phyloP scores from a whole-genome alignment of 768 basidiomycete genomes.

The Agrocybe praecox region DNA sequence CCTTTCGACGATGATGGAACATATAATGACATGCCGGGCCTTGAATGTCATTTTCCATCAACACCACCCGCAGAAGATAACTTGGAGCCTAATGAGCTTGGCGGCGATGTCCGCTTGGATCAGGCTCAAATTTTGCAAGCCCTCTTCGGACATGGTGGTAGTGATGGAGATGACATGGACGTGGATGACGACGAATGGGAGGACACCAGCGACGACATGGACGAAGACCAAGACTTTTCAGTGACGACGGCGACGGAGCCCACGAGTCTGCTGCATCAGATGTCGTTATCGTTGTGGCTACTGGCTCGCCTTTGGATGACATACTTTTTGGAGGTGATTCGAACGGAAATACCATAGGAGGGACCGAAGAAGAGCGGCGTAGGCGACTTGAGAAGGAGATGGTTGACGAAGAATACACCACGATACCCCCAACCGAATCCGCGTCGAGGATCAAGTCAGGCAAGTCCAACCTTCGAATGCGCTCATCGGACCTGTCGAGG shows the following conservation, averaged over 20 bases:
- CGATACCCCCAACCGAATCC: not conserved
- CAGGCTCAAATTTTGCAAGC: too few relatives aligned
- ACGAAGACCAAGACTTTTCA: not conserved
- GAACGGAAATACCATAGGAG: too few relatives aligned
- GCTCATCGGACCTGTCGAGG: constrained; percentile 28
- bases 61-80: too few relatives aligned
- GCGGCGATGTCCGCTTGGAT: too few relatives aligned
- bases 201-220: not conserved
- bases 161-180: not conserved
- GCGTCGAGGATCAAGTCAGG: not conserved
- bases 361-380: too few relatives aligned
- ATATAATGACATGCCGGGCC: too few relatives aligned
- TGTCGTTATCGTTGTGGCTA: too few relatives aligned
- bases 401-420: not conserved
- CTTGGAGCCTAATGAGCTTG: too few relatives aligned
- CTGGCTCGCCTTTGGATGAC: too few relatives aligned
- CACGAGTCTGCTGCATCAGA: not conserved
- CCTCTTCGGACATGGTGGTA: not conserved
- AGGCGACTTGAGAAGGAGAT: not conserved
- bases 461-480: constrained; percentile 8
- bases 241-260: not conserved
- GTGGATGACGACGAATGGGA: not conserved
- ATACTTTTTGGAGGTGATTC: too few relatives aligned
- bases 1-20: too few relatives aligned
- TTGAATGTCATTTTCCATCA: too few relatives aligned